Base-by-base conservation (phyloP, 2,329 filamentous ascomycete species). In the Boeremia exigua region DNA sequence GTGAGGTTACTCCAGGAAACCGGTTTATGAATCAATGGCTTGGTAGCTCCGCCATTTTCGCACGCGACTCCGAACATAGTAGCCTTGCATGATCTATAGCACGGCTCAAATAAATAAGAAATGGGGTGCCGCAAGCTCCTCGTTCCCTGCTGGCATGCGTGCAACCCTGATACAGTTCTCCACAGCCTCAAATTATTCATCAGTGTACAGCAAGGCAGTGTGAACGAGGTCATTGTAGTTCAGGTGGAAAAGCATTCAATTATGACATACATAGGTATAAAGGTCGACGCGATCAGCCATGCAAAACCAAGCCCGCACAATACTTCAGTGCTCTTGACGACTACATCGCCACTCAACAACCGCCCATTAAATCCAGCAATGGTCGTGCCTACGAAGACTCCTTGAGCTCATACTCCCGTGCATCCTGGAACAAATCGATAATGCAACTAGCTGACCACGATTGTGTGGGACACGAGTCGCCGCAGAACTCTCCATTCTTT, bases 361-460 rank as follows among this genome's bases (percentile, higher is more conserved):
- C 9, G 10, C 4, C 14, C 12, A 14, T 12, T n/a, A n/a, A n/a
- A 27, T 37, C 30, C 6, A 29, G 2, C 8, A 17, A 43, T 3
- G 4, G n/a, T 44, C 27, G 37, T 3, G 33, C 29, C n/a, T 32
- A 54, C 17, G 45, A 42, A 3, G 57, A 55, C 55, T 60, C 54
- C 42, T 59, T 52, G 14, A 63, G n/a, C 34, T 75, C 72, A 53
- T 74, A 74, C 57, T 74, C 70, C 9, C 67, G 63, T 15, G 92
- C 94, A 75, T 99, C 95, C 82, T 96, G 93, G 79, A 96, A 99
- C 61, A 99, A 78, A 78, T 99, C 95, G 69, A 99, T 91, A 70
- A 99, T 81, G 75, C 95, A 98, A 19, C 91, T 90, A 28, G 95
- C 91, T 48, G 92, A 97, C 95, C 95, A 99, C 48, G 95, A 90